Evolutionary conservation across 768 basidiomycete genomes (phyloP).

Genomic region (Amanita molliuscula): DNA sequence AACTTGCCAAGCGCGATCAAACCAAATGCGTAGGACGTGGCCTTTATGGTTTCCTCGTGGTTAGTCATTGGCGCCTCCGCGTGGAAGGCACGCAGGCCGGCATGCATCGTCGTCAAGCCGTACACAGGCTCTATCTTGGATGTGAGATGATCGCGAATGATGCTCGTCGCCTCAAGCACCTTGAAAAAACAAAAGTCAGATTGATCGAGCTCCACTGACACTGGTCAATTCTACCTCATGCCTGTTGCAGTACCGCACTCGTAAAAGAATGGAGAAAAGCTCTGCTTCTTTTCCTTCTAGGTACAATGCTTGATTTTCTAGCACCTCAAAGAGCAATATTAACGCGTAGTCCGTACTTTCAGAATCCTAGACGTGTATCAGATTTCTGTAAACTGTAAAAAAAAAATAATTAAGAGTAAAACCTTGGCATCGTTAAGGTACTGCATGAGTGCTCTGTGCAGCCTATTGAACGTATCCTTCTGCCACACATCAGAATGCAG

Average conservation of each 20-base stretch:
- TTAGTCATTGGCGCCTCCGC: conserved; percentile 32
- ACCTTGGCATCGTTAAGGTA: conserved; percentile 61
- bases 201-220: conserved; percentile 1
- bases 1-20: conserved; percentile 79
- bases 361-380: conserved; percentile 33
- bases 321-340: conserved; percentile 75
- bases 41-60: conserved; percentile 42
- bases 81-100: conserved; percentile 56
- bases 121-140: conserved; percentile 73
- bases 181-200: conserved; percentile 18
- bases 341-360: conserved; percentile 69
- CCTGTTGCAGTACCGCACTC: conserved; percentile 63
- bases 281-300: conserved; percentile 77
- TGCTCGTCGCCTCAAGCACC: conserved; percentile 78
- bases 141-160: conserved; percentile 68
- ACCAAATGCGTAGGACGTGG: conserved; percentile 71
- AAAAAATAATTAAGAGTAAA: conserved; percentile 12
- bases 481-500: conserved; percentile 60
- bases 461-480: conserved; percentile 56
- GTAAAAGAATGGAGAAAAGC: conserved; percentile 61
- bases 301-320: conserved; percentile 61
- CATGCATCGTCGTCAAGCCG: conserved; percentile 76
- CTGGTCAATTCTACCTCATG: conserved; percentile 42
- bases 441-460: conserved; percentile 56
- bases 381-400: background rate